A percentile compares a stretch with the other conserved stretches of the same genome.
Conservation (phyloP, 2,329 filamentous ascomycete genomes). For the Hortaea sp. region DNA sequence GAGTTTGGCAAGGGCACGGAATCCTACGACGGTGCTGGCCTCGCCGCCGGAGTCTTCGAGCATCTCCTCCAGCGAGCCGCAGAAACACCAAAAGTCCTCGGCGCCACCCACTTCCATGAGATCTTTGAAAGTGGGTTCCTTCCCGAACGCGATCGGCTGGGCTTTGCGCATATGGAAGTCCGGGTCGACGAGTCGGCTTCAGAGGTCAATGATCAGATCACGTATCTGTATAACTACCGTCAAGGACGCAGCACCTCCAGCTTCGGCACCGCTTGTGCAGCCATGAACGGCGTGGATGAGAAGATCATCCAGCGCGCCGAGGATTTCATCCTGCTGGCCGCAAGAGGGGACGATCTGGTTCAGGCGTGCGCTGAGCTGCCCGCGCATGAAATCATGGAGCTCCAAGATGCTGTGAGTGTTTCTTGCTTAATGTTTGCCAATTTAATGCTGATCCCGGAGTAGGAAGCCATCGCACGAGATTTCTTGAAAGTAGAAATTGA, state of each 20-base stretch:
- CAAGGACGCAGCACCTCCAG: constrained; percentile 65
- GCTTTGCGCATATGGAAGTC: constrained; percentile 64
- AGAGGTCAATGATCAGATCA: constrained; percentile 45
- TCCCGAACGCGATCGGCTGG: constrained; percentile 38
- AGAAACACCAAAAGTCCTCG: constrained; percentile 49
- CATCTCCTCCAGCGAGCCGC: constrained; percentile 42
- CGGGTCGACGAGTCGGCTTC: constrained; percentile 44
- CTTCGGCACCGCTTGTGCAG: constrained; percentile 76
- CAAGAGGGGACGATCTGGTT: constrained; percentile 65
- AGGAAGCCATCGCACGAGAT: constrained; percentile 34
- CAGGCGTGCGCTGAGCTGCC: constrained; percentile 60
- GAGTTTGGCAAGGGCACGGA: constrained; percentile 74
- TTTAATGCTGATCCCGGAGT: neutral
- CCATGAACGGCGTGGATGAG: constrained; percentile 69
- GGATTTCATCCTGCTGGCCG: constrained; percentile 57
- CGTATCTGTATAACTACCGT: constrained; percentile 24
- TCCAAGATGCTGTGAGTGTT: constrained; percentile 54
- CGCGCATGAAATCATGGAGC: constrained; percentile 49
- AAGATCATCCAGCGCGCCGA: constrained; percentile 67
- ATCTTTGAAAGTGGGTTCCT: constrained; percentile 57
- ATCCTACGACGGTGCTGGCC: constrained; percentile 52
- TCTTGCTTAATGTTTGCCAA: neutral
- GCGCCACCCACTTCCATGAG: constrained; percentile 59
- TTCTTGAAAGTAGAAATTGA: constrained; percentile 31
- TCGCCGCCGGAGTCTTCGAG: constrained; percentile 52